Evolutionary conservation across 306 rosid species (phyloP).

Genomic region (Neltuma alba): DNA sequence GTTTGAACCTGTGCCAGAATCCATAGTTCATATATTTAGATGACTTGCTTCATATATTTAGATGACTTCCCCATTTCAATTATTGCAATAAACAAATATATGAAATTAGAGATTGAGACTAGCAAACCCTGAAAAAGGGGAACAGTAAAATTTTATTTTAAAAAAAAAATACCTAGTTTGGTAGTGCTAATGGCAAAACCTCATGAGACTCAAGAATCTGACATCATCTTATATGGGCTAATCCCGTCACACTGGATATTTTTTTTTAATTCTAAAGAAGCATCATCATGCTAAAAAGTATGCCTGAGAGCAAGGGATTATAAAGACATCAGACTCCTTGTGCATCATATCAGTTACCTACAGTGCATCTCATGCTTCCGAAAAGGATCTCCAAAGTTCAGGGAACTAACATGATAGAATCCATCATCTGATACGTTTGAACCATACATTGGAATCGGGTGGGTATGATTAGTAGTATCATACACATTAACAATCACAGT

Average conservation of each 20-base stretch:
- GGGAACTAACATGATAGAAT: constrained; percentile 63
- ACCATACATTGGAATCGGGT: constrained; percentile 92
- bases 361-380: constrained; percentile 98
- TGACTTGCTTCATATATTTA: constrained; percentile 9
- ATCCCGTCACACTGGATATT: not conserved
- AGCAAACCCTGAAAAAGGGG: not conserved
- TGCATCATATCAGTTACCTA: constrained; percentile 55
- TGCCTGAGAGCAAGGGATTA: not conserved
- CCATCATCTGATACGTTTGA: constrained; percentile 68
- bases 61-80: constrained; percentile 23
- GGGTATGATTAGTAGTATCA: constrained; percentile 77
- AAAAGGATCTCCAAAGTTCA: constrained; percentile 91
- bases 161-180: not conserved
- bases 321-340: constrained; percentile 2
- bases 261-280: not conserved
- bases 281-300: not conserved
- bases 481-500: constrained; percentile 86
- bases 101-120: not conserved
- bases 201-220: not conserved
- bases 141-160: not conserved
- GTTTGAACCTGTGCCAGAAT: constrained; percentile 76
- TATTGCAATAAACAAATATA: not conserved
- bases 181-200: constrained; percentile 19
- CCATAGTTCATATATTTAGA: constrained; percentile 15
- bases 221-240: not conserved